Evolutionary conservation across 2,329 filamentous ascomycete genomes (phyloP), one percentile per base, ranked within the genome.

Genomic region (Paradendryphiella salina): DNA sequence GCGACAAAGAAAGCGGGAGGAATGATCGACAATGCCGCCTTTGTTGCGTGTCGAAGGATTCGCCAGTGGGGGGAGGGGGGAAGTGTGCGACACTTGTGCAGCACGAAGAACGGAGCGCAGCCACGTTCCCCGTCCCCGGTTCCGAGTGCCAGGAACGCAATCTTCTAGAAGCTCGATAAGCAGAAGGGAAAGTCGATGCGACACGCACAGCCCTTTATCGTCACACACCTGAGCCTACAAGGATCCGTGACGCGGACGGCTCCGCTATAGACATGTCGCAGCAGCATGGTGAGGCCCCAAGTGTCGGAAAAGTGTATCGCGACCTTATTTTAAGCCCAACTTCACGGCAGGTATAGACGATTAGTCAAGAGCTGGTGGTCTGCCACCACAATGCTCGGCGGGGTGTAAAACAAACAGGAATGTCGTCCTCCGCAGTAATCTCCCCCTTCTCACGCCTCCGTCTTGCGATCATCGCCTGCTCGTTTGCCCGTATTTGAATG

Each of bases 361-460:
- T 68, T 66, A 69, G 60, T 67, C 53, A 61, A 51, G 54, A 23
- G 9, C 20, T 20, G 26, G 18, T 43, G 51, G 43, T 59, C 54
- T 59, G 52, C 51, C 56, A 62, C 41, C 21, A 52, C 50, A 52
- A 57, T 50, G 49, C 48, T 54, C 55, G 57, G 59, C 66, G 62
- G 63, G 51, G 46, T 58, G 60, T 69, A 69, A 72, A 72, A 70
- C 68, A 72, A 63, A 60, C 60, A 63, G 58, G 64, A 57, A 65
- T 69, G 63, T 68, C 65, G 65, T 56, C 66, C 57, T 64, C 67
- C 67, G 67, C 63, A 44, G 56, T 59, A 50, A 29, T 53, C 52
- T 58, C 49, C 59, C 54, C 59, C 54, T 59, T 55, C 51, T 53
- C 51, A 43, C 46, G 54, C 54, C 45, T 49, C 33, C 56, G 50